Evolutionary conservation across 257 asterid species (phyloP), one percentile per base, ranked within the genome.

Genomic region (Solanum dulcamara): DNA sequence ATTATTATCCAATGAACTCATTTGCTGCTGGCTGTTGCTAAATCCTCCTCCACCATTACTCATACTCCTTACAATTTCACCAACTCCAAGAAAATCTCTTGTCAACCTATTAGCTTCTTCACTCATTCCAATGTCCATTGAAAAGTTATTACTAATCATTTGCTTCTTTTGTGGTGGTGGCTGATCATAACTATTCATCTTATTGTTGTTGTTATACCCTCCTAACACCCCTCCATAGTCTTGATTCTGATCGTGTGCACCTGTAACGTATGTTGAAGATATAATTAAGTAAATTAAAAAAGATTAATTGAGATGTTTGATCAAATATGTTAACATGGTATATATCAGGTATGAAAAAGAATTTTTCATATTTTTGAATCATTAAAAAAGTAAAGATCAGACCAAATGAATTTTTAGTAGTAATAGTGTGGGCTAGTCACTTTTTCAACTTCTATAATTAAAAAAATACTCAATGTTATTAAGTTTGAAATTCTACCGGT

Each of bases 1-100:
- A 85, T 89, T 53, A 10, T 60, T 28, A 60, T 60, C 94, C 90
- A 88, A 13, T 6, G 93, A 68, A 66, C 85, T 42, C 80, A 87
- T 50, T 77, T 72, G 81, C 1, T 89, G 89, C 64, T 46, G 84
- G 55, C 75, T 85, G 28, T 35, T 38, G 7, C 81, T 44, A 7
- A 74, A 86, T 24, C 88, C 86, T 5, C 87, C 75, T 3, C 75
- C 88, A 62, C 70, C 80, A 70, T 50, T 86, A 62, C 88, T 89
- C 46, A 91, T 89, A 46, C 88, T 88, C 85, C 94, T 90, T 86
- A 94, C 92, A 0, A 93, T 89, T 91, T 92, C 94, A 2, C 97
- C 95, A 14, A 94, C 96, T 15, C 98, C 98, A 48, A 94, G 97
- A 88, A 94, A 94, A 24, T 94, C 98, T 86, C 98, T 91, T 0